Base-by-base conservation (phyloP, 352 stramenopile species). In the Pythium folliculosum region DNA sequence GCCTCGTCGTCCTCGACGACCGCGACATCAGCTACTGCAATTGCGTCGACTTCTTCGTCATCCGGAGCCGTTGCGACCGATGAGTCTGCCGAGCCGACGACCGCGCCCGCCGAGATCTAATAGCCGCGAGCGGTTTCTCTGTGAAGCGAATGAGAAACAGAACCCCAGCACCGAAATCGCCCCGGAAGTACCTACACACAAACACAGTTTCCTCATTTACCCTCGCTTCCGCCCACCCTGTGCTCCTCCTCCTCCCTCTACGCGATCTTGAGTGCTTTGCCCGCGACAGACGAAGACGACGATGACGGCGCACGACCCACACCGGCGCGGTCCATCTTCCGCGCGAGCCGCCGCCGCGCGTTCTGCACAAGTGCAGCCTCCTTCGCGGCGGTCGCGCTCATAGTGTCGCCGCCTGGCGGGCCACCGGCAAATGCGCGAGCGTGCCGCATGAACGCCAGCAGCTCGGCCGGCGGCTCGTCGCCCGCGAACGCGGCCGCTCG, bases 281-380 rank as follows among this genome's bases (percentile, higher is more conserved):
- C 16, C 19, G 3, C 19, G 19, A 50, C 44, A 32, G 19, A 50
- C 44, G 35, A 40, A 40, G 35, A 40, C 35, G 35, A 1, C 35
- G 35, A 5, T 9, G 32, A 40, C n/a, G 23, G 16, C 48, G 25
- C 43, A 49, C 43, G 27, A 49, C 48, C 49, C 10, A 56, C 49
- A 19, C 16, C 54, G 4, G 54, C 25, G 23, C 23, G 48, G 22
- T 72, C 66, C 19, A 72, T 13, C 38, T 62, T 60, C 32, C 30
- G 32, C 3, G 59, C 59, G 25, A 70, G 63, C 32, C 60, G 53
- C 32, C 60, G 53, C 23, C 61, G 44, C 0, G 68, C 64, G 37
- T 73, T 69, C 10, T 71, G 59, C 25, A 70, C 60, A 54, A 73
- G 73, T 40, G 58, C 60, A 19, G 65, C 44, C 47, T 78, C 65